phyloP scores from a whole-genome alignment of 331 rosid species.

The Phaseolus coccineus region DNA sequence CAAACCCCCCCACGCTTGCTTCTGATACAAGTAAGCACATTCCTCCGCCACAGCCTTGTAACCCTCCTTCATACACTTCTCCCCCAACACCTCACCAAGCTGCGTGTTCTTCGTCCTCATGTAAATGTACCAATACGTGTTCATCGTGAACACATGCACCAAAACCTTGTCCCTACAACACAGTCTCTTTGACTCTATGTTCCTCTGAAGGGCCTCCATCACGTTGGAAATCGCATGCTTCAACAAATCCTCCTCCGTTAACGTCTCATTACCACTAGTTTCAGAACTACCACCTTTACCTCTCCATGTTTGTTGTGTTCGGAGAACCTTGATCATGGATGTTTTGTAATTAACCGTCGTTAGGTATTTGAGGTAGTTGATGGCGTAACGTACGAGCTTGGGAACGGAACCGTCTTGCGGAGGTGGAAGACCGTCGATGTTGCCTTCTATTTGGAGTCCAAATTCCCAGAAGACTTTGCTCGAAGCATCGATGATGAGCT shows the following conservation, averaged over 20 bases:
- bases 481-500: constrained; percentile 82
- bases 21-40: constrained; percentile 82
- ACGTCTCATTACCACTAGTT: not conserved
- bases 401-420: constrained; percentile 87
- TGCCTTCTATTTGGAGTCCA: constrained; percentile 85
- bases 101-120: constrained; percentile 86
- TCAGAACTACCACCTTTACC: constrained; percentile 10
- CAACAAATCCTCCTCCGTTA: constrained; percentile 54
- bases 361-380: constrained; percentile 82
- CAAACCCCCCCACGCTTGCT: constrained; percentile 71
- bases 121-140: constrained; percentile 91
- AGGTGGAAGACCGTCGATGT: constrained; percentile 69
- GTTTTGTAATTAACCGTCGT: constrained; percentile 60
- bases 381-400: constrained; percentile 75
- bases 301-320: constrained; percentile 79
- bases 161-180: constrained; percentile 66
- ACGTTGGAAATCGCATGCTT: constrained; percentile 67
- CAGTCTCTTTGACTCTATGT: constrained; percentile 69
- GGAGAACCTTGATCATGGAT: constrained; percentile 72
- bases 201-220: constrained; percentile 87
- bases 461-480: constrained; percentile 88
- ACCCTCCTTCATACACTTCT: constrained; percentile 57
- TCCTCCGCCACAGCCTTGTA: constrained; percentile 78
- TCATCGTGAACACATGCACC: constrained; percentile 69
- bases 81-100: constrained; percentile 75